Evolutionary conservation across 169 alveolate genomes (phyloP), one percentile per base, ranked within the genome.

Genomic region (Plasmodium ovale): DNA sequence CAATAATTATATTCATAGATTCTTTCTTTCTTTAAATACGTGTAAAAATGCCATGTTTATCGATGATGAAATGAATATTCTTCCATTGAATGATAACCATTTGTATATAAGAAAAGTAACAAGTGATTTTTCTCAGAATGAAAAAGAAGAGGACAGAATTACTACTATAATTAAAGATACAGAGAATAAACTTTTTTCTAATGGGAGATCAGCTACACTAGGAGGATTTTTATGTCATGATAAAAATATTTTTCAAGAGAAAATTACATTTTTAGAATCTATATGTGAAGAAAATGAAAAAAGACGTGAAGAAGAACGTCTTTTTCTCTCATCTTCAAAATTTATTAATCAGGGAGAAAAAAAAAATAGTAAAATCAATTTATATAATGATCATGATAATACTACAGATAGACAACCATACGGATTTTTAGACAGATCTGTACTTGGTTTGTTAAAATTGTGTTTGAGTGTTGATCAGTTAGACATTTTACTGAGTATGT

Each of bases 21-120:
- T 98, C 92, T 92, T 97, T 14, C 91, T 94, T 56, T 94, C 97
- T 10, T 89, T 96, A 14, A 93, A 93, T 1, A 73, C 60, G 10
- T 97, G 99, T 73, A 47, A 79, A 58, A 97, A 97, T 88, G 97
- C 99, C 33, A 89, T 99, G 67, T 98, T 98, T 21, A 95, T 99
- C 21, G 99, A 99, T 92, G 99, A 99, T 93, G 99, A 99, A 89
- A 95, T 99, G 72, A 99, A 99, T 94, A 93, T 99, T 39, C 94
- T 99, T 68, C 99, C 99, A 1, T 93, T 99, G 47, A 92, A 94
- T 35, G 94, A 93, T 44, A 67, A 72, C 21, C 73, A 85, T 71
- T 39, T 85, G 23, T 47, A 31, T 25, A 64, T 72, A 19, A 82
- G 25, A 68, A 88, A 85, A 79, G 3, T 71, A 19, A 14, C 37